These are phyloP conservation scores for Rickenella mellea DNA, from an alignment of 768 basidiomycete genomes.

Conservation along the genomic window DNA sequence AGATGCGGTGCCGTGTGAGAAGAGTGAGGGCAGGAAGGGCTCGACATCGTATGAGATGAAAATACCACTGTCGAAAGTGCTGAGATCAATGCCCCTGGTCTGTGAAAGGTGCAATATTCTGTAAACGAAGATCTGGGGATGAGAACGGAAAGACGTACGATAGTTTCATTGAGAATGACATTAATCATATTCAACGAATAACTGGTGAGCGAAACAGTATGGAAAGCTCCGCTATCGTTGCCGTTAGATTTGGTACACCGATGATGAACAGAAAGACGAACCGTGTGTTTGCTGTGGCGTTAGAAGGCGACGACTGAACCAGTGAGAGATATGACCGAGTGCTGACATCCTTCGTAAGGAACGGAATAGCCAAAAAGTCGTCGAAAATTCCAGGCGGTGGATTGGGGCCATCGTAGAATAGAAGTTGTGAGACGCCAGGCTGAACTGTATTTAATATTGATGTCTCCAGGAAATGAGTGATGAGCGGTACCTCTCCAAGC, in stretches of 20 bases:
- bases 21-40: constrained; percentile 6
- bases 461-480: background rate
- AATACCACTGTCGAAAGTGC: background rate
- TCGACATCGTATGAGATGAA: constrained; percentile 6
- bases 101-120: too few relatives aligned
- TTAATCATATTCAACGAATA: background rate
- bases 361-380: constrained; percentile 36
- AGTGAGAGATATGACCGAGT: constrained; percentile 33
- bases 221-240: background rate
- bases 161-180: background rate
- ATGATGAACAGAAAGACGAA: constrained; percentile 2
- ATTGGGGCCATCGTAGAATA: constrained; percentile 53
- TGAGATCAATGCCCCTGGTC: background rate
- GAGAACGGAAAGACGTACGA: background rate
- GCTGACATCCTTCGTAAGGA: constrained; percentile 25
- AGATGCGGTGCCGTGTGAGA: constrained; percentile 7
- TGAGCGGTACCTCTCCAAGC: constrained; percentile 20
- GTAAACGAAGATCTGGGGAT: background rate
- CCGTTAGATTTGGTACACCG: background rate
- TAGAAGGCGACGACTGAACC: constrained; percentile 26
- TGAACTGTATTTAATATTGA: constrained; percentile 5
- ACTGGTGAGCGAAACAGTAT: background rate
- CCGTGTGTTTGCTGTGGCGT: constrained; percentile 21
- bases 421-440: constrained; percentile 18
- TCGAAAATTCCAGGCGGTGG: constrained; percentile 43